Conservation (phyloP, 2,329 filamentous ascomycete species). For the Pseudogymnoascus sp. region DNA sequence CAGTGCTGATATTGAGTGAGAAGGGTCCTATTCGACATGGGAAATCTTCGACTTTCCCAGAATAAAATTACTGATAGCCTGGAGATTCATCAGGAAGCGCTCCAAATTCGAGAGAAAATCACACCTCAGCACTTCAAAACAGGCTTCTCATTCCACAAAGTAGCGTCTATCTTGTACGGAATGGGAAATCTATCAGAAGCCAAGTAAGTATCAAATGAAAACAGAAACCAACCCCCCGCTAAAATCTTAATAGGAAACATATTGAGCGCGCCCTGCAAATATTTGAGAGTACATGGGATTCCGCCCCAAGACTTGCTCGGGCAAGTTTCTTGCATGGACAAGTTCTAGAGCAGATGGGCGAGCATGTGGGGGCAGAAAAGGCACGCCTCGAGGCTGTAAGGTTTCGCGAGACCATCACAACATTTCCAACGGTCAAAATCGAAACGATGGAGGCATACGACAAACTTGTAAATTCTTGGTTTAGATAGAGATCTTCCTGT, state of each 20-base stretch:
- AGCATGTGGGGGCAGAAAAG: not conserved
- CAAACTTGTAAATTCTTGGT: not conserved
- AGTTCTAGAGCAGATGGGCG: not conserved
- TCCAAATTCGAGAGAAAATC: not conserved
- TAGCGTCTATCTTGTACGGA: not conserved
- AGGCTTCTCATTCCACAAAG: not conserved
- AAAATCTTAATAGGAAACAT: not conserved
- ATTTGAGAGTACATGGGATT: not conserved
- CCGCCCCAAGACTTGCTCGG: not conserved
- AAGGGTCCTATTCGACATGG: not conserved
- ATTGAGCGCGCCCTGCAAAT: not conserved
- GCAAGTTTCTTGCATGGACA: not conserved
- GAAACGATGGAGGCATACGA: not conserved
- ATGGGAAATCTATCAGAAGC: not conserved
- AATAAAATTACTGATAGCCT: not conserved
- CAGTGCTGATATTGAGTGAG: not conserved
- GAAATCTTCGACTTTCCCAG: not conserved
- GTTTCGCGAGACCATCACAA: not conserved
- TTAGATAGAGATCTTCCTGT: not conserved
- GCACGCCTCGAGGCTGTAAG: not conserved
- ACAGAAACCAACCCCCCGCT: not conserved
- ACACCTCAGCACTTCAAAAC: not conserved
- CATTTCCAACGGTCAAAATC: not conserved
- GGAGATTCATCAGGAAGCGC: not conserved
- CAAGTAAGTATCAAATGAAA: not conserved